Base-by-base conservation (phyloP, 495 filamentous ascomycete genomes). In the Bathelium albidoporum region DNA sequence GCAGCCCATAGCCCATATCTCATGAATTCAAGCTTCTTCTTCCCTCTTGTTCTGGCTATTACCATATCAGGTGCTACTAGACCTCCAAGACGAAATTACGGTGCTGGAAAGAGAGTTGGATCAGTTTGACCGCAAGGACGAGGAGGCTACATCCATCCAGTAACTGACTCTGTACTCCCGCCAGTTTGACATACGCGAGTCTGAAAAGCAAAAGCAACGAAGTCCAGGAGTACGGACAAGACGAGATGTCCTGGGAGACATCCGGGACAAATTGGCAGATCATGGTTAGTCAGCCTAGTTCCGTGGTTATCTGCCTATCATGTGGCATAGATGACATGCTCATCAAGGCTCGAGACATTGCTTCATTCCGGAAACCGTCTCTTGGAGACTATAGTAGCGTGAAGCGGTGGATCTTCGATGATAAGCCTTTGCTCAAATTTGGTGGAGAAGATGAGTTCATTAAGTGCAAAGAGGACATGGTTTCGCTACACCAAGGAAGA, bases 381-480 rank as follows among this genome's bases (percentile, higher is more conserved):
- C 24, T 64, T 28, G 53, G 71, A 36, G 74, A 79, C 53, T 78
- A 79, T 44, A 31, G 58, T 9, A 76, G 72, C 43, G 73, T 78
- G 0, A 59, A 73, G 16, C 66, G 62, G 22, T 79, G 68, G 63
- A 64, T 76, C 65, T 66, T 71, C 28, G 69, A 70, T 32, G 67
- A 55, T 5, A 68, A 67, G 2, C 72, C 71, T 12, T 44, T 77
- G 0, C 63, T 60, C 12, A 62, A 74, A 58, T 31, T 62, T 2
- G 36, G 7, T 41, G 16, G 36, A 41, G 75, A 76, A 18, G 63
- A 61, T 58, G 67, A 63, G 4, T 76, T 64, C 58, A 77, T 79
- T 12, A 68, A 69, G 26, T 64, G 66, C 11, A 75, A 74, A 64
- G 77, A 75, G 61, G 77, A 80, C 63, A 69, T 76, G 7, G 61